phyloP scores from a whole-genome alignment of 148 eudicot species.

The Vaccinium macrocarpon region DNA sequence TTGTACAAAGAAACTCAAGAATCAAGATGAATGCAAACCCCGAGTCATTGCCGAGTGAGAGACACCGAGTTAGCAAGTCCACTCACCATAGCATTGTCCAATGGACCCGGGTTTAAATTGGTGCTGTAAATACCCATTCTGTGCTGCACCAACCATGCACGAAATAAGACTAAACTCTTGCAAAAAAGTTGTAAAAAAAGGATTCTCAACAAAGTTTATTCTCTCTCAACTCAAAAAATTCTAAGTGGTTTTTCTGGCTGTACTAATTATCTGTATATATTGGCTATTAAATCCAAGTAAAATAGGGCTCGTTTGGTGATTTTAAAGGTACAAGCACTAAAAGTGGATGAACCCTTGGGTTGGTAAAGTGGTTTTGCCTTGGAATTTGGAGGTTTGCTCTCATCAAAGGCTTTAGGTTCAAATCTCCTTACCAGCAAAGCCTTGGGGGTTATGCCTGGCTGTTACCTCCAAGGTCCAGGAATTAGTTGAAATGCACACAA shows the following conservation, averaged over 20 bases:
- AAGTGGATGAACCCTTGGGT: no score
- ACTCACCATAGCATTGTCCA: neutral
- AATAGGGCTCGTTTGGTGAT: neutral
- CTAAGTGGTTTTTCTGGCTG: neutral
- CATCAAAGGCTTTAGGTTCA: no score
- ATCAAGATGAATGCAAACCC: neutral
- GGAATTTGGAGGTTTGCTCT: no score
- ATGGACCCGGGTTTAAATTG: neutral
- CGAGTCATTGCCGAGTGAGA: neutral
- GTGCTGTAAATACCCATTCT: neutral
- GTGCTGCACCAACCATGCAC: neutral
- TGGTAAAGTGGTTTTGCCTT: no score
- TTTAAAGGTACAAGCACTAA: neutral
- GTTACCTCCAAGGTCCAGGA: no score
- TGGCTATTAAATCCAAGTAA: neutral
- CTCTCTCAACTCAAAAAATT: neutral
- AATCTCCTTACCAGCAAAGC: no score
- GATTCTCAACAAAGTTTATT: neutral
- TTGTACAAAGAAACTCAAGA: neutral
- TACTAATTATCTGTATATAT: neutral
- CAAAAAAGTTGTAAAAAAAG: neutral
- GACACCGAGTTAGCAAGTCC: neutral
- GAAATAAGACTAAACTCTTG: neutral
- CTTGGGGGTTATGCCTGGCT: no score
- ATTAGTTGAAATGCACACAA: no score